phyloP scores from a whole-genome alignment of 1,139 yeast genomes.

The Suhomyces kunorum region DNA sequence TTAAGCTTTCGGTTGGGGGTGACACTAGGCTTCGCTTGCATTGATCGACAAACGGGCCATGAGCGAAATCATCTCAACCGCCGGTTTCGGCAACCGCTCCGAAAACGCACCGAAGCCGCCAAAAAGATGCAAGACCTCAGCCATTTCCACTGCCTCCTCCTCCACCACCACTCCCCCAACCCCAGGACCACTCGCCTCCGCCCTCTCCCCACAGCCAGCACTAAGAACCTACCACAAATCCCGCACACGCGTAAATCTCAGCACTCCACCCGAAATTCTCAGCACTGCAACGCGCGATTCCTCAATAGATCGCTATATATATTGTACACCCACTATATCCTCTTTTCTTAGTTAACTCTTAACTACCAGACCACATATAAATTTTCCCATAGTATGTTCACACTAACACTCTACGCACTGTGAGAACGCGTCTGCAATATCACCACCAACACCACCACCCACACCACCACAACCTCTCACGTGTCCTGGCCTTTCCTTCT shows the following conservation, averaged over 20 bases:
- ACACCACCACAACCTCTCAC: neutral
- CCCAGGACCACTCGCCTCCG: no score
- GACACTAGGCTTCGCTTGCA: neutral
- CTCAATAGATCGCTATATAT: constrained; percentile 11
- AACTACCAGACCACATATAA: constrained; percentile 16
- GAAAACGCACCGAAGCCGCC: no score
- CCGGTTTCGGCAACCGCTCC: no score
- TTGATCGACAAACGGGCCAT: neutral
- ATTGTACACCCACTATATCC: constrained; percentile 11
- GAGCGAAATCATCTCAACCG: no score
- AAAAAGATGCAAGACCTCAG: neutral
- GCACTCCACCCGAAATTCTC: constrained; percentile 25
- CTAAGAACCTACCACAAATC: no score
- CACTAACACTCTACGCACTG: constrained; percentile 11
- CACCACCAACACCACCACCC: neutral
- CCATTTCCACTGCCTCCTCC: neutral
- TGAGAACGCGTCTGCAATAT: constrained; percentile 6
- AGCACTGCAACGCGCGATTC: constrained; percentile 16
- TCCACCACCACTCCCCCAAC: neutral
- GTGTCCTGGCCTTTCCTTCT: neutral
- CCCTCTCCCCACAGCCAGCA: no score
- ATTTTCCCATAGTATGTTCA: constrained; percentile 14
- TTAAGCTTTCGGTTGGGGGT: neutral
- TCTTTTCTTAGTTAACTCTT: constrained; percentile 14
- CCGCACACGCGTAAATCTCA: constrained; percentile 18